Percentiles rank a stretch among this genome's conserved stretches.
Evolutionary conservation across 441 rosid species (phyloP).

Genomic region (Arabidopsis lyrata): DNA sequence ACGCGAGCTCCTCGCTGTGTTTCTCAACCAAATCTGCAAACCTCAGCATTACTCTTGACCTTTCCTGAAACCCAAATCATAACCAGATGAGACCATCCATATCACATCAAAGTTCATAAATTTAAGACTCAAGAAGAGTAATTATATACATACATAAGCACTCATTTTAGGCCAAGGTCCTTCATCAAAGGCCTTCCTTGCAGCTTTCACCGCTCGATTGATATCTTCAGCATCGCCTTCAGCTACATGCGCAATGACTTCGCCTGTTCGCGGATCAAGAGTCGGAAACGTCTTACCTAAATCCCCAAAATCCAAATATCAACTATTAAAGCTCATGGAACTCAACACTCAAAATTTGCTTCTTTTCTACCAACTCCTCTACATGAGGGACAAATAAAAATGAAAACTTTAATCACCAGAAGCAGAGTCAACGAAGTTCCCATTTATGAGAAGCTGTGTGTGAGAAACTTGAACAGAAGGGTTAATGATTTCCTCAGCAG

Average conservation of each 20-base stretch:
- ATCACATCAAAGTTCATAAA: neutral
- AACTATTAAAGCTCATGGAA: slow-evolving; percentile 25
- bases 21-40: slow-evolving; percentile 88
- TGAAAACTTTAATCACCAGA: slow-evolving; percentile 61
- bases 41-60: slow-evolving; percentile 69
- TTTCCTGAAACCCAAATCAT: slow-evolving; percentile 61
- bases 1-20: slow-evolving; percentile 77
- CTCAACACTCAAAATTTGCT: neutral
- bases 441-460: slow-evolving; percentile 76
- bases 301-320: neutral
- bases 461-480: slow-evolving; percentile 67
- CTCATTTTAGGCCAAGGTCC: slow-evolving; percentile 78
- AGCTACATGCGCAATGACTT: slow-evolving; percentile 64
- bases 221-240: slow-evolving; percentile 70
- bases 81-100: neutral
- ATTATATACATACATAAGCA: slow-evolving; percentile 54
- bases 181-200: slow-evolving; percentile 74
- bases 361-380: neutral
- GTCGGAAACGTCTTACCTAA: slow-evolving; percentile 66
- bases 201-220: slow-evolving; percentile 64
- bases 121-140: slow-evolving; percentile 2
- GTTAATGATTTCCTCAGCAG: slow-evolving; percentile 61
- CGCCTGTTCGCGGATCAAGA: slow-evolving; percentile 59
- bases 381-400: neutral
- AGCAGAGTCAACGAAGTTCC: slow-evolving; percentile 76